These are phyloP conservation scores for Cladosporium austrohemisphaericum DNA, from an alignment of 2,329 filamentous ascomycete species.

Conservation along the genomic window DNA sequence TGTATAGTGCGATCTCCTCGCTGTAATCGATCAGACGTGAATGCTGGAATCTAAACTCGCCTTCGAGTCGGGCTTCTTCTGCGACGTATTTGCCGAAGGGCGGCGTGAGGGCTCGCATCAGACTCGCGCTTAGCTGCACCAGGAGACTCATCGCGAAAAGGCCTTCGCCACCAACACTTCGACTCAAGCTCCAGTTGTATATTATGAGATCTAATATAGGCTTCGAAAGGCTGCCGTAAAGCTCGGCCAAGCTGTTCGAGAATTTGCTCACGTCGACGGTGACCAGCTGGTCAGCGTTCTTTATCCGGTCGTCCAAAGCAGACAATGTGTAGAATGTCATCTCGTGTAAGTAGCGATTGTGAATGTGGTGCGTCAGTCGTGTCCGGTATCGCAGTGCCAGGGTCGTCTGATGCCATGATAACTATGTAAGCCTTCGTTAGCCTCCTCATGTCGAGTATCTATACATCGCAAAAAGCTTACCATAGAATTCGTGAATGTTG, in stretches of 20 bases:
- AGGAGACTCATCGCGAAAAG: slow-evolving; percentile 92
- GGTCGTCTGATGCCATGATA: slow-evolving; percentile 95
- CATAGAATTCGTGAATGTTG: slow-evolving; percentile 99
- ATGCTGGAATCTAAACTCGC: slow-evolving; percentile 94
- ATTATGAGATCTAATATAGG: slow-evolving; percentile 93
- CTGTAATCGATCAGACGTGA: slow-evolving; percentile 92
- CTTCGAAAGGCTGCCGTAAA: slow-evolving; percentile 96
- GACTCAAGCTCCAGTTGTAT: slow-evolving; percentile 90
- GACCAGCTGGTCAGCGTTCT: slow-evolving; percentile 96
- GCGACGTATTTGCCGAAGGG: slow-evolving; percentile 97
- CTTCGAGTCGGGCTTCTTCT: slow-evolving; percentile 89
- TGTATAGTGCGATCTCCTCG: slow-evolving; percentile 90
- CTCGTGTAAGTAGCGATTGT: slow-evolving; percentile 93
- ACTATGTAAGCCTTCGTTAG: slow-evolving; percentile 45
- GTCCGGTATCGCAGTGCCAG: slow-evolving; percentile 90
- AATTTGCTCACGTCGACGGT: slow-evolving; percentile 96
- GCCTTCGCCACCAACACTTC: slow-evolving; percentile 92
- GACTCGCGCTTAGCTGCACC: slow-evolving; percentile 85
- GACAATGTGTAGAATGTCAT: slow-evolving; percentile 98
- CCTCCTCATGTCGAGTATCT: background rate
- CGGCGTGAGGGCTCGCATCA: slow-evolving; percentile 91
- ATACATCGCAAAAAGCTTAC: slow-evolving; percentile 46
- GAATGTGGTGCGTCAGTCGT: slow-evolving; percentile 87
- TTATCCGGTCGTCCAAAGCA: slow-evolving; percentile 92
- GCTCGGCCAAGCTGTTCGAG: slow-evolving; percentile 86